Percentiles rank a stretch among this genome's conserved stretches.
These are phyloP conservation scores for Austroboletus niveus DNA, from an alignment of 1,284 basidiomycete genomes.

Conservation along the genomic window DNA sequence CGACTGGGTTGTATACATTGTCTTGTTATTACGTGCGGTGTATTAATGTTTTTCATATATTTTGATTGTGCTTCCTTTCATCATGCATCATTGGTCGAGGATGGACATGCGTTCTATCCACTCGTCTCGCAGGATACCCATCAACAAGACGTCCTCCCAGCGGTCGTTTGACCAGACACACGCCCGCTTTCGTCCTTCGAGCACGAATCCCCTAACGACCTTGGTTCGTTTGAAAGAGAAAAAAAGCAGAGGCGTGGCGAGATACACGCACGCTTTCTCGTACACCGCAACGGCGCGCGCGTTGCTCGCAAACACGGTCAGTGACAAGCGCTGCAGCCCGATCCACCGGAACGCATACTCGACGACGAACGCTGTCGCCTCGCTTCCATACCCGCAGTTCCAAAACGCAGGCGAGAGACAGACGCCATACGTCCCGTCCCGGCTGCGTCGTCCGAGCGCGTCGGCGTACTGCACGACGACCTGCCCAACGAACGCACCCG, in stretches of 20 bases:
- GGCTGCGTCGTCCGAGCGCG: conserved; percentile 26
- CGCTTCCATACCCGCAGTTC: conserved; percentile 36
- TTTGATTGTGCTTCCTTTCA: no score
- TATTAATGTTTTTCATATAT: background rate
- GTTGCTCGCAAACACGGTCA: conserved; percentile 33
- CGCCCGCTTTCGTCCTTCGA: conserved; percentile 31
- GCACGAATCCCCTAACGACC: conserved; percentile 26
- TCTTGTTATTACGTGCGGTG: conserved; percentile 9
- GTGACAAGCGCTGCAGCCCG: conserved; percentile 33
- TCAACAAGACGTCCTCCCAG: conserved; percentile 30
- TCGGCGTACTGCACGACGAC: conserved; percentile 21
- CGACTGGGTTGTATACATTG: conserved; percentile 6
- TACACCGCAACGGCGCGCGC: conserved; percentile 33
- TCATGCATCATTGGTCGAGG: conserved; percentile 14
- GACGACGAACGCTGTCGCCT: conserved; percentile 32
- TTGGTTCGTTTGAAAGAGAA: no score
- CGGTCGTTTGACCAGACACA: conserved; percentile 27
- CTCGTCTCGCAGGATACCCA: conserved; percentile 33
- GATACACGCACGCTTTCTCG: conserved; percentile 31
- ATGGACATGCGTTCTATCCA: conserved; percentile 27
- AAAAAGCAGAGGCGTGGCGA: no score
- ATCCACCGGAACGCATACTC: conserved; percentile 35
- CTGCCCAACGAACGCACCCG: conserved; percentile 38
- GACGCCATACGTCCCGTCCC: conserved; percentile 34
- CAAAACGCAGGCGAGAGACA: conserved; percentile 32